Evolutionary conservation across 139 green algal genomes (phyloP).

Genomic region (Tetradesmus lagerheimii): DNA sequence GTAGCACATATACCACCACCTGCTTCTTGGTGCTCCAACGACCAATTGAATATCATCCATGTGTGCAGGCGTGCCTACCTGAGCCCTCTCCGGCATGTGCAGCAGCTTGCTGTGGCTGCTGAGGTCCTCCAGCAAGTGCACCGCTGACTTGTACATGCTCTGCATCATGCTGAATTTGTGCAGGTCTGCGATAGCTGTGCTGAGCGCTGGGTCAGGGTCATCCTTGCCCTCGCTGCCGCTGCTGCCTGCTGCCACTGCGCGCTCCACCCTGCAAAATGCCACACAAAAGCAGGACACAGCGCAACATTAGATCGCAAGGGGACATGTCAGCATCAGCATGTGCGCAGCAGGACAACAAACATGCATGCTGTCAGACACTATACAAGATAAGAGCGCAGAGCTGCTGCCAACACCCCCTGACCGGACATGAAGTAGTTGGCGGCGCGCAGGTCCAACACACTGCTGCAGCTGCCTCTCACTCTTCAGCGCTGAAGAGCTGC

Average conservation of each 20-base stretch:
- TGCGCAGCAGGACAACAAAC: not conserved
- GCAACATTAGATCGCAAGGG: not conserved
- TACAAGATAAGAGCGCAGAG: not conserved
- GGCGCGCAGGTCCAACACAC: not conserved
- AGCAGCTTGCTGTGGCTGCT: constrained; percentile 78
- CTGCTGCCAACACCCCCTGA: not conserved
- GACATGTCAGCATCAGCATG: not conserved
- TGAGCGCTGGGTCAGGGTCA: constrained; percentile 43
- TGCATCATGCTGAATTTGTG: constrained; percentile 56
- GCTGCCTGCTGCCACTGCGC: constrained; percentile 4
- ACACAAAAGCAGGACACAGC: not conserved
- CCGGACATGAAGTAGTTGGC: not conserved
- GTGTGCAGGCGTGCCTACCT: constrained; percentile 52
- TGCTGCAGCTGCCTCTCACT: constrained; percentile 37
- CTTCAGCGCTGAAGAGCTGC: constrained; percentile 59
- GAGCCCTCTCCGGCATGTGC: constrained; percentile 80
- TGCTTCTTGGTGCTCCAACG: not conserved
- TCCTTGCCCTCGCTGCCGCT: constrained; percentile 31
- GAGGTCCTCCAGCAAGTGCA: constrained; percentile 76
- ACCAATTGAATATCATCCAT: not conserved
- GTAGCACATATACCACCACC: not conserved
- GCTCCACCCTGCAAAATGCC: constrained; percentile 32
- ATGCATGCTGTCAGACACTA: not conserved
- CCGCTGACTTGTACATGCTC: constrained; percentile 67
- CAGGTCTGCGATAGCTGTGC: constrained; percentile 57